Evolutionary conservation across 192 early-diverging fungal genomes (phyloP).

Genomic region (Mortierella alpina): DNA sequence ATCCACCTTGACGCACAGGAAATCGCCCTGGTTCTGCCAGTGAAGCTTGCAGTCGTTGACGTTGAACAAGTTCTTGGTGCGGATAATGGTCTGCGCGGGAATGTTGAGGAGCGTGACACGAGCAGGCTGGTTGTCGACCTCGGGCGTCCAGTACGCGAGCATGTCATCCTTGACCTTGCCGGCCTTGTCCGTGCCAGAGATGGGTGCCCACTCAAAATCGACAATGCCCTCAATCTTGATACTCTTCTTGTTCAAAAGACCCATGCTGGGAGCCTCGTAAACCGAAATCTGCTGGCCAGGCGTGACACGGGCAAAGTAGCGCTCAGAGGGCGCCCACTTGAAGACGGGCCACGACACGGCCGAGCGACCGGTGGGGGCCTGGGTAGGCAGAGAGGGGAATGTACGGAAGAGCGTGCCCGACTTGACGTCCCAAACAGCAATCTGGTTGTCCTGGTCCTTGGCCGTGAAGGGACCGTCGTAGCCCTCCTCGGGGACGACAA

Average conservation of each 20-base stretch:
- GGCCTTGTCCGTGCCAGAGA: constrained; percentile 42
- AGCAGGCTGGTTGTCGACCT: constrained; percentile 95
- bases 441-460: constrained; percentile 79
- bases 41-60: constrained; percentile 88
- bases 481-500: constrained; percentile 76
- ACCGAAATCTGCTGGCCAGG: constrained; percentile 82
- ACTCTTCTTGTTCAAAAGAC: constrained; percentile 92
- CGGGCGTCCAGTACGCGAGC: constrained; percentile 96
- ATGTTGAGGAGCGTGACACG: constrained; percentile 91
- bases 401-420: constrained; percentile 90
- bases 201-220: constrained; percentile 84
- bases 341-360: constrained; percentile 92
- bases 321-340: constrained; percentile 95
- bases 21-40: constrained; percentile 93
- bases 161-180: constrained; percentile 70
- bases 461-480: constrained; percentile 74
- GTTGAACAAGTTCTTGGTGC: constrained; percentile 98
- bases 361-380: constrained; percentile 60
- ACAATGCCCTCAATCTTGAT: constrained; percentile 85
- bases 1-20: constrained; percentile 93
- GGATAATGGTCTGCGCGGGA: constrained; percentile 86
- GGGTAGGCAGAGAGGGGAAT: constrained; percentile 68
- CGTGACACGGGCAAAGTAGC: constrained; percentile 92
- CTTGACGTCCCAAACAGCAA: constrained; percentile 91
- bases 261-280: constrained; percentile 96